These are phyloP conservation scores for Francoa sonchifolia DNA, from an alignment of 441 rosid genomes.

Conservation along the genomic window DNA sequence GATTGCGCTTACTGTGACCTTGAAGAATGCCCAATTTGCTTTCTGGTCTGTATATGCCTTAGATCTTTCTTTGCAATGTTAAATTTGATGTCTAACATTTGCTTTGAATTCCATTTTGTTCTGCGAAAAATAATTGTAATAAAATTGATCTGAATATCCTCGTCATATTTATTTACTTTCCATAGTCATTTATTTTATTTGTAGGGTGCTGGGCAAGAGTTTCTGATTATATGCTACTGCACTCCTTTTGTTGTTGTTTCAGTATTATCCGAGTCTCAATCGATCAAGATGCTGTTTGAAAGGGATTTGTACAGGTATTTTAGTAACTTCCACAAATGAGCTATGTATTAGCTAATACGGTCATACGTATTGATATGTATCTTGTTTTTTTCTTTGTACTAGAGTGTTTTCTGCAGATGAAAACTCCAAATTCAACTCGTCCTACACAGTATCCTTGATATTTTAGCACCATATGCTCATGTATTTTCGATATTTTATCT, in stretches of 20 bases:
- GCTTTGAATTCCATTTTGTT: no score
- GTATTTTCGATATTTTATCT: no score
- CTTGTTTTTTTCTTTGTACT: conserved; percentile 20
- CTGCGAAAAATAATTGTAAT: no score
- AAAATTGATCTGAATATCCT: no score
- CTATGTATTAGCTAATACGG: no score
- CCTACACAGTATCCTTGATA: conserved; percentile 87
- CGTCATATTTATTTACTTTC: no score
- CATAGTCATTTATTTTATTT: no score
- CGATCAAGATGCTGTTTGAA: conserved; percentile 92
- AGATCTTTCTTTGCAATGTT: not conserved
- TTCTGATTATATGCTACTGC: conserved; percentile 3
- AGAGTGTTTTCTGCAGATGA: conserved; percentile 99
- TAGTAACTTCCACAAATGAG: no score
- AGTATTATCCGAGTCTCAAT: conserved; percentile 95
- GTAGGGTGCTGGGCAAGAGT: no score
- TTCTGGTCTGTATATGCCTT: conserved; percentile 50
- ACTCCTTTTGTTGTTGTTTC: conserved; percentile 17
- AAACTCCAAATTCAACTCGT: conserved; percentile 81
- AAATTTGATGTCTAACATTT: not conserved
- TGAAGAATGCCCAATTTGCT: conserved; percentile 98
- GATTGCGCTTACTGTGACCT: conserved; percentile 57
- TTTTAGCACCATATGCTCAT: not conserved
- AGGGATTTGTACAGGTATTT: conserved; percentile 93
- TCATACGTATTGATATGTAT: no score